Evolutionary conservation across 75 land plant genomes (phyloP).

Genomic region (Sequoiadendron giganteum): DNA sequence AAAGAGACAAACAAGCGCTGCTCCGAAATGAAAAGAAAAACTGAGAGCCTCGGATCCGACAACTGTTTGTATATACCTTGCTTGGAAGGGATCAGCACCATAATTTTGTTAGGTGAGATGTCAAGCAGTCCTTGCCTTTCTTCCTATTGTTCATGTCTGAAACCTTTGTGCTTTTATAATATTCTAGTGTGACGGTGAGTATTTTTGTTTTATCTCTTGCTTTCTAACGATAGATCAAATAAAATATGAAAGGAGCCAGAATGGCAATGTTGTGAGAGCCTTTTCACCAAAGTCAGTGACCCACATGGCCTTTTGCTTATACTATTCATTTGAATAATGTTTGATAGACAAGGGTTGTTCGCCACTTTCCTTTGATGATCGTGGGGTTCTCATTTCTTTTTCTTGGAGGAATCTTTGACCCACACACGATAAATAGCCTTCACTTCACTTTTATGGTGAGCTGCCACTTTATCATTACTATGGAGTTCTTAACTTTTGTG

Average conservation of each 20-base stretch:
- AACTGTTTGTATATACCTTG: neutral
- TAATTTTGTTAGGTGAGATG: neutral
- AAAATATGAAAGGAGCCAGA: neutral
- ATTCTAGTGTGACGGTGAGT: conserved; percentile 1
- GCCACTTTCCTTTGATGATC: neutral
- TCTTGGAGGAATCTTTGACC: neutral
- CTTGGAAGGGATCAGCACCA: neutral
- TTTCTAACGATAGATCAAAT: neutral
- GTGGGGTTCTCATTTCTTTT: neutral
- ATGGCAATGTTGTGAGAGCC: neutral
- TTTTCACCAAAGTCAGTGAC: neutral
- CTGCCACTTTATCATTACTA: neutral
- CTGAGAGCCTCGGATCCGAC: neutral
- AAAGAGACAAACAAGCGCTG: neutral
- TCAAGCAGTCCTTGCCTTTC: neutral
- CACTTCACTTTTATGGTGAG: neutral
- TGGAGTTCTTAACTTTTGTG: neutral
- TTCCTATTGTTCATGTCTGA: neutral
- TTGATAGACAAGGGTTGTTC: neutral
- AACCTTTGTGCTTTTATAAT: neutral
- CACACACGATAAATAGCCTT: neutral
- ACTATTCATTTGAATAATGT: neutral
- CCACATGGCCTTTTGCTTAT: neutral
- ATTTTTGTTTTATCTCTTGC: neutral
- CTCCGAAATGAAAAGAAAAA: neutral